A percentile compares a stretch with the other conserved stretches of the same genome.
These are phyloP conservation scores for Ramularia endophylla DNA, from an alignment of 2,329 filamentous ascomycete species.

Conservation along the genomic window DNA sequence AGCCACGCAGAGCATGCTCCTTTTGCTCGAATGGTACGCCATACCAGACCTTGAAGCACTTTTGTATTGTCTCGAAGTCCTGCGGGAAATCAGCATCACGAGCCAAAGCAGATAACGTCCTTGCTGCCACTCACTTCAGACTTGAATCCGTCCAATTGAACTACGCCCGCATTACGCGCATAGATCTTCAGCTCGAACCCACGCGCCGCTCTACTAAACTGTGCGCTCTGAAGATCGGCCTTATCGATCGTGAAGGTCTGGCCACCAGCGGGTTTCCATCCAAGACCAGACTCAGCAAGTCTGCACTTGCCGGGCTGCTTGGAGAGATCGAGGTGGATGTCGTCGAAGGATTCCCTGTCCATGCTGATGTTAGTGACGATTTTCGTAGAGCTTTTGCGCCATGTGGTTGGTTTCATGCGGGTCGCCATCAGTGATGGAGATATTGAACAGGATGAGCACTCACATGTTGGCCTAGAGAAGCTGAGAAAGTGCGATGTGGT, in stretches of 20 bases:
- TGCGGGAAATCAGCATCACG: slow-evolving; percentile 33
- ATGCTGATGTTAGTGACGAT: not conserved
- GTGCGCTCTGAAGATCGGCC: slow-evolving; percentile 75
- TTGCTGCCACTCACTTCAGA: slow-evolving; percentile 57
- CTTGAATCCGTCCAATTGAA: slow-evolving; percentile 92
- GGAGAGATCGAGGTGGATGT: slow-evolving; percentile 93
- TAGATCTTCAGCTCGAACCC: slow-evolving; percentile 93
- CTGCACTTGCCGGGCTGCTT: slow-evolving; percentile 89
- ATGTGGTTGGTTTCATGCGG: too few relatives aligned
- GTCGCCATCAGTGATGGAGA: too few relatives aligned
- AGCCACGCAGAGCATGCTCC: slow-evolving; percentile 90
- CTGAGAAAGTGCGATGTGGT: not conserved
- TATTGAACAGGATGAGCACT: not conserved
- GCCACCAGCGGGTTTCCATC: slow-evolving; percentile 88
- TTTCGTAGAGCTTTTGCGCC: too few relatives aligned
- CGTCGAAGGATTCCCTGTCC: slow-evolving; percentile 93
- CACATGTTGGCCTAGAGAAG: not conserved
- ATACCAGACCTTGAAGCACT: slow-evolving; percentile 98
- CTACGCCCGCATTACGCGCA: slow-evolving; percentile 74
- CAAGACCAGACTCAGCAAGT: slow-evolving; percentile 88
- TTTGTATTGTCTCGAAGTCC: slow-evolving; percentile 84
- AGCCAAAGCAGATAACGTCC: too few relatives aligned
- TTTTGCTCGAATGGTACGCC: slow-evolving; percentile 85
- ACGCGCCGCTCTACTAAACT: slow-evolving; percentile 90
- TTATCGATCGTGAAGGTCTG: slow-evolving; percentile 92